phyloP scores from a whole-genome alignment of 768 basidiomycete genomes.

The Rhodotorula paludigena region DNA sequence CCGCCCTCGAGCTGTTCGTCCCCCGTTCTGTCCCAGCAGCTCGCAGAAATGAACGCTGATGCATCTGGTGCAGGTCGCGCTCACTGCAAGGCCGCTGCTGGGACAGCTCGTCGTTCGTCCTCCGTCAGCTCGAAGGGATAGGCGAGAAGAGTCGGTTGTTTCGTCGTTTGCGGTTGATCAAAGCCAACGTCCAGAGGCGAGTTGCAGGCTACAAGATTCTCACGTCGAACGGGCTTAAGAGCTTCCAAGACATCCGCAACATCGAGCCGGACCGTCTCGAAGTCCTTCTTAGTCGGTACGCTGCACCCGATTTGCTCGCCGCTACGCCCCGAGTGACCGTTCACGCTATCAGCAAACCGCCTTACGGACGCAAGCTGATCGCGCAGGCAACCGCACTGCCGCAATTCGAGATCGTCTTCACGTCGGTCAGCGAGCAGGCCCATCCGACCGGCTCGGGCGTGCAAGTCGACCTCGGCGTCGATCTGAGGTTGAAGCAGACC shows the following conservation, averaged over 20 bases:
- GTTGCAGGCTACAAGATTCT: conserved; percentile 28
- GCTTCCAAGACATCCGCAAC: conserved; percentile 25
- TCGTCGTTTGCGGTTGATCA: not conserved
- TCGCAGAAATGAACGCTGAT: too few relatives aligned
- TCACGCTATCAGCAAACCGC: conserved; percentile 19
- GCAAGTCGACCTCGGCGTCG: conserved; percentile 14
- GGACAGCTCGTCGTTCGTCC: conserved; percentile 79
- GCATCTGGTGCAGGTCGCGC: conserved; percentile 54
- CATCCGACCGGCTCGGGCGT: conserved; percentile 11
- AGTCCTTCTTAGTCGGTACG: conserved; percentile 30
- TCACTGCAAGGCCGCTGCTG: conserved; percentile 78
- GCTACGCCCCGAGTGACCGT: too few relatives aligned
- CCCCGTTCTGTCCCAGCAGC: not conserved
- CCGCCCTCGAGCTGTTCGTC: conserved; percentile 69
- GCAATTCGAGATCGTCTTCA: conserved; percentile 18
- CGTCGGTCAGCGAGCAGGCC: conserved; percentile 7
- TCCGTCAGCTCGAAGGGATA: conserved; percentile 82
- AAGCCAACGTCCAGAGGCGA: not conserved
- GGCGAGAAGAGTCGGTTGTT: conserved; percentile 62
- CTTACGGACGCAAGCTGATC: conserved; percentile 27
- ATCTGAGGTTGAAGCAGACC: conserved; percentile 18
- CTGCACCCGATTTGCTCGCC: too few relatives aligned
- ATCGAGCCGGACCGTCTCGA: conserved; percentile 22
- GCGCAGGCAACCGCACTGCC: conserved; percentile 28
- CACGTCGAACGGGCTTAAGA: conserved; percentile 22